phyloP scores from a whole-genome alignment of 2,329 filamentous ascomycete genomes.

The Cladosporium austrohemisphaericum region DNA sequence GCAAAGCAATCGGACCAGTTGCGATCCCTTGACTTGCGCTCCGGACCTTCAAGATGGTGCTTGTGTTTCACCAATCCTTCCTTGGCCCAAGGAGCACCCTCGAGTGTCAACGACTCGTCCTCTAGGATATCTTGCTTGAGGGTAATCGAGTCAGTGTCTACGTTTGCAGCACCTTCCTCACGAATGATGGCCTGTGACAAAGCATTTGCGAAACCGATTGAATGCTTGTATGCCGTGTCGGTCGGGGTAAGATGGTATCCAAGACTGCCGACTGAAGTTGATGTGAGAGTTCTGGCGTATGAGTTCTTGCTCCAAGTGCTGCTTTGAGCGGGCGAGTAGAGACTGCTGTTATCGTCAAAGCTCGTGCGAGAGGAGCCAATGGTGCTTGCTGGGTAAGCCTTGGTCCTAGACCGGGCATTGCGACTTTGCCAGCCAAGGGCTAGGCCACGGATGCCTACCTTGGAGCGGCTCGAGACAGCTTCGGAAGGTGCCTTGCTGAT shows the following conservation, averaged over 20 bases:
- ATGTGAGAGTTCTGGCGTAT: slow-evolving; percentile 82
- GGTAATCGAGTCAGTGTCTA: slow-evolving; percentile 34
- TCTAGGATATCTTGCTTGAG: slow-evolving; percentile 60
- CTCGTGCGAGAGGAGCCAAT: slow-evolving; percentile 90
- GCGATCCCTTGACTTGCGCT: slow-evolving; percentile 88
- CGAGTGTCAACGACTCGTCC: slow-evolving; percentile 86
- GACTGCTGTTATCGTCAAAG: slow-evolving; percentile 81
- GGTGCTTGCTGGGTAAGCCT: slow-evolving; percentile 71
- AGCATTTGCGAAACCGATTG: slow-evolving; percentile 95
- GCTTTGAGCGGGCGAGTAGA: slow-evolving; percentile 89
- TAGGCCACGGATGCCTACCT: slow-evolving; percentile 61
- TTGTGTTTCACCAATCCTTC: slow-evolving; percentile 96
- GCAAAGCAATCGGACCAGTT: slow-evolving; percentile 96
- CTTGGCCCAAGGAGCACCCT: slow-evolving; percentile 96
- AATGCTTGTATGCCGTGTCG: slow-evolving; percentile 84
- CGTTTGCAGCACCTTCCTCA: slow-evolving; percentile 63
- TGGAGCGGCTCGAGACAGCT: slow-evolving; percentile 62
- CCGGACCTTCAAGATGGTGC: slow-evolving; percentile 84
- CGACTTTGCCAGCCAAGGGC: slow-evolving; percentile 70
- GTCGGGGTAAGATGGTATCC: slow-evolving; percentile 62
- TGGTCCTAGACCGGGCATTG: slow-evolving; percentile 78
- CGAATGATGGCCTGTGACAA: slow-evolving; percentile 95
- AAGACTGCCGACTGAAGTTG: slow-evolving; percentile 89
- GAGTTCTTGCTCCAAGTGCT: slow-evolving; percentile 96
- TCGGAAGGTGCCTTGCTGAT: slow-evolving; percentile 93